Base-by-base conservation (phyloP, 768 basidiomycete genomes). In the Flagelloscypha sp. region DNA sequence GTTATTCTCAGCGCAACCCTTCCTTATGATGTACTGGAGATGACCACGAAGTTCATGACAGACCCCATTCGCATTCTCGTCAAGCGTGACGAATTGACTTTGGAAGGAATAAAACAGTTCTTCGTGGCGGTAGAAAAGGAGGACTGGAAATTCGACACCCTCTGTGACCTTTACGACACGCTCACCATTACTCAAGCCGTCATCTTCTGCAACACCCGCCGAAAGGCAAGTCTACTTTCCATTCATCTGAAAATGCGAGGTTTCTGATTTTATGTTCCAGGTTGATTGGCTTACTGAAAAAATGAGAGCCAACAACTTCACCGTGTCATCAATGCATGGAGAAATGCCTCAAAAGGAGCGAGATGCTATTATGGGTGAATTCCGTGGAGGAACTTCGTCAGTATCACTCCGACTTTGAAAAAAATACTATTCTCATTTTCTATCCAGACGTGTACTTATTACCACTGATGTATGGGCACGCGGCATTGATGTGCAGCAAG, bases 21-120 rank as follows among this genome's bases (percentile, higher is more conserved):
- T 43, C 94, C 94, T 7, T 84, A 90, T 56, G 94, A 99, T 52
- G 93, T 99, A 27, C 61, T 98, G 57, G 94, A 98, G 66, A 95
- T 97, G 86, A 97, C 94, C 13, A 95, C 89, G 24, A 97, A 98
- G 65, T 97, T 98, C 70, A 97, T 98, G 93, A 89, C 87, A 35
- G 92, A 97, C 59, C 94, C 94, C 22, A 90, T 98, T 55, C 85
- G 90, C 30, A 95, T 99, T 49, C 81, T 97, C 48, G 93, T 98
- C 60, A 95, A 97, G 71, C 89, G 92, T 83, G 93, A 97, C 54
- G 94, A 99, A 63, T 74, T 97, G 72, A 95, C 94, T 34, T 71
- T 97, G 38, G 94, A 99, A 53, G 85, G 85, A 7, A 92, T 93
- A 65, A 92, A 92, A 51, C 89, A 94, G 56, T 93, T 93, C 65